Base-by-base conservation (phyloP, 805 yeast species). In the Candida suzukii region DNA sequence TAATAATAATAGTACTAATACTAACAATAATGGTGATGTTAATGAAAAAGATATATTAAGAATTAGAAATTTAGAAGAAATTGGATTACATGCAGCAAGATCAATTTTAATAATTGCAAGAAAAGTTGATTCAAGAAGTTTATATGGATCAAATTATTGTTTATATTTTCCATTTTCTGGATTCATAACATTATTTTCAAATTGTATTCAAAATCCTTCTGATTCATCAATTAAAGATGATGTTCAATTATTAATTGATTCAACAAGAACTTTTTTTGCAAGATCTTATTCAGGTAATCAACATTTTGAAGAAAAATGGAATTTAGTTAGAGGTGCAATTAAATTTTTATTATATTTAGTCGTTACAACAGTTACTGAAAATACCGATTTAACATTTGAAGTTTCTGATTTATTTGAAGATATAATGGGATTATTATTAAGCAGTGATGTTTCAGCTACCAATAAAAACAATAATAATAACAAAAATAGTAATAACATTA, bases 161-260 rank as follows among this genome's bases (percentile, higher is more conserved):
- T 34, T 51, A 3, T 60, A 53, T 43, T 61, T 53, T 40, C 60
- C 65, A 16, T 55, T 63, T 35, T 46, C 58, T 46, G 61, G 66
- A 3, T 58, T 51, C 38, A 41, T 64, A 28, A 46, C 61, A 1
- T 38, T 64, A 14, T 47, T 56, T 42, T 56, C 58, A 12, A 52
- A 49, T 16, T 48, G 53, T 33, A 30, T 64, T 11, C 53, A 55
- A 27, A 43, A 41, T 17, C 52, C 56, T 11, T 39, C 37, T 1
- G 25, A 34, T 16, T 42, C 41, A 3, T 44, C 38, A 3, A 46
- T 49, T 8, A 40, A 43, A n/a, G 35, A 40, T 9, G 64, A 62
- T 43, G 40, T 61, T 11, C 36, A 49, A n/a, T 41, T 54, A 32
- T 35, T 63, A 43, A 42, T 58, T 22, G 35, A 38, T 10, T 45